Evolutionary conservation across 2,329 filamentous ascomycete species (phyloP), one percentile per base, ranked within the genome.

Genomic region (Coleophoma cylindrospora): DNA sequence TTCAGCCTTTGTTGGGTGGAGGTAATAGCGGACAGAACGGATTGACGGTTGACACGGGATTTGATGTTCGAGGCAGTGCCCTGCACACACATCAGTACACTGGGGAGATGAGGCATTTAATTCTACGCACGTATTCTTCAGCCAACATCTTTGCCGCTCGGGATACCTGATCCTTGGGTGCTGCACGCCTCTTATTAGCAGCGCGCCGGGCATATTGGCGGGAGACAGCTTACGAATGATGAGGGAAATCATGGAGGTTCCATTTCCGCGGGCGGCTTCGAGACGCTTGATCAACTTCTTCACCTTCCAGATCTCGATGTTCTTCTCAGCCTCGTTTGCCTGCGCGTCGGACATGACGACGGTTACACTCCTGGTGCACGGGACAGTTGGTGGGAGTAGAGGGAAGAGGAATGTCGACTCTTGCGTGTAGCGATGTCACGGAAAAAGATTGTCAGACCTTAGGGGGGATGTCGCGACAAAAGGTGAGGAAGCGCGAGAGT

Each of bases 231-330:
- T 77, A 95, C 90, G 94, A 68, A 99, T 97, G 65, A 99, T 96
- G 73, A 99, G 83, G 58, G 92, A 97, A 74, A 99, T 99, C 94
- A 99, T 99, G 77, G 87, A 92, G 58, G 94, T 99, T 76, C 94
- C 94, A 83, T 99, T 99, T 70, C 94, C 94, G 70, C 95, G 83
- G 62, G 95, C 95, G 56, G 90, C 88, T 74, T 97, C 94, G 64
- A 99, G 89, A 65, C 94, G 89, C 77, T 97, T 99, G 76, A 99
- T 96, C 68, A 99, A 79, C 80, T 99, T 99, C 83, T 99, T 99
- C 68, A 99, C 91, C 86, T 99, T 96, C 89, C 87, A 91, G 76
- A 86, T 86, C 74, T 86, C 83, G 65, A 86, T 86, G 74, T 97
- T 99, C 83, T 97, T 97, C 83, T 99, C 94, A 63, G 92, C 92